phyloP scores from a whole-genome alignment of 805 yeast species.

The Saccharomycopsis sp. region DNA sequence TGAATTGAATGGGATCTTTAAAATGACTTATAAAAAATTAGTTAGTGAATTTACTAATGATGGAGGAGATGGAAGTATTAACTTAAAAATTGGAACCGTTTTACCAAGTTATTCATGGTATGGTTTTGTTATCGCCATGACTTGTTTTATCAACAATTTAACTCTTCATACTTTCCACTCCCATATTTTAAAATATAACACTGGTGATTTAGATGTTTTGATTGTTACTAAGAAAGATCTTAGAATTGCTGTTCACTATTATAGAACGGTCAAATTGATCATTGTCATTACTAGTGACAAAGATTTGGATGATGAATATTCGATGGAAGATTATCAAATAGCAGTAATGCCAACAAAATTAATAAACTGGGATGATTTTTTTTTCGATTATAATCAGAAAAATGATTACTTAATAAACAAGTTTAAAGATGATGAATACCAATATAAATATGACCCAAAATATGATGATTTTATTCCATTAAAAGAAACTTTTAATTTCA shows the following conservation, averaged over 20 bases:
- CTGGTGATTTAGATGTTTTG: slow-evolving; percentile 7
- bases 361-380: slow-evolving; percentile 11
- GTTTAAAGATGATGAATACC: slow-evolving; percentile 2
- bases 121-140: slow-evolving; percentile 10
- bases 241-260: slow-evolving; percentile 3
- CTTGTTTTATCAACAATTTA: slow-evolving; percentile 15
- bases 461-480: slow-evolving; percentile 14
- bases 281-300: slow-evolving; percentile 5
- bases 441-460: slow-evolving; percentile 2
- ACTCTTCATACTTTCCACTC: slow-evolving; percentile 13
- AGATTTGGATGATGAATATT: background rate
- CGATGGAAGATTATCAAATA: background rate
- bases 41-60: background rate
- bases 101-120: slow-evolving; percentile 11
- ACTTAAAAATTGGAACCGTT: slow-evolving; percentile 4
- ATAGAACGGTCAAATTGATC: slow-evolving; percentile 2
- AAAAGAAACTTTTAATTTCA: slow-evolving; percentile 16
- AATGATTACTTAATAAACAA: background rate
- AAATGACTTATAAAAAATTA: background rate
- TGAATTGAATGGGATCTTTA: background rate
- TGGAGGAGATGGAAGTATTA: background rate
- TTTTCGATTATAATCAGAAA: background rate
- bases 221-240: slow-evolving; percentile 4
- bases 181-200: slow-evolving; percentile 1
- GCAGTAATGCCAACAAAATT: background rate